Conservation (phyloP, 108 stramenopile species). For the Epithemia pelagica region DNA sequence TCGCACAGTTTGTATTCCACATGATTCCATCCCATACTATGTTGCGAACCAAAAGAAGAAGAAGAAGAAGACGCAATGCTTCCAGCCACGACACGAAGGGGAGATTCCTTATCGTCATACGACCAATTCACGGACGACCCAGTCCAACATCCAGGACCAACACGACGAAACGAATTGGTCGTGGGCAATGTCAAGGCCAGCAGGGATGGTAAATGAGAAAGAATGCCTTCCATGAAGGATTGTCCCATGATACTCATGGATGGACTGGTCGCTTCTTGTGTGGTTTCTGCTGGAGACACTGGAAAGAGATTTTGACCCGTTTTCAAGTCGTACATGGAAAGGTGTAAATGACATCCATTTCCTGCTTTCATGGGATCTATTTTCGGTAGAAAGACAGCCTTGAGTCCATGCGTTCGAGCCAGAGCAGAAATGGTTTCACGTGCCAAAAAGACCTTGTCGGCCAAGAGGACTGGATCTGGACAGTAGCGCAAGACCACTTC, state of each 20-base stretch:
- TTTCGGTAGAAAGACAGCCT: constrained; percentile 72
- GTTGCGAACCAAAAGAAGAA: constrained; percentile 7
- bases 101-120: constrained; percentile 70
- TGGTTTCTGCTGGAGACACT: not conserved
- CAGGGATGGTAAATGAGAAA: constrained; percentile 55
- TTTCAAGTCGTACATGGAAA: constrained; percentile 43
- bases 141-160: constrained; percentile 82
- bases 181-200: constrained; percentile 65
- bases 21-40: constrained; percentile 39
- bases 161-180: constrained; percentile 59
- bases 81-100: constrained; percentile 49
- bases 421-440: constrained; percentile 60
- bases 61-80: constrained; percentile 7
- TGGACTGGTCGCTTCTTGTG: constrained; percentile 20
- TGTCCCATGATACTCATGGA: constrained; percentile 18
- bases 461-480: constrained; percentile 44
- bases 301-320: constrained; percentile 8
- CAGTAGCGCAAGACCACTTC: constrained; percentile 66
- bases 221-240: constrained; percentile 72
- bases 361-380: constrained; percentile 50
- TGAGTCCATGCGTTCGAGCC: constrained; percentile 38
- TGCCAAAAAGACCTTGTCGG: constrained; percentile 58
- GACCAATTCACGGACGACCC: constrained; percentile 60
- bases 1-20: constrained; percentile 71
- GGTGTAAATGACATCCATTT: constrained; percentile 72